These are phyloP conservation scores for Naumovozyma dairenensis DNA, from an alignment of 805 yeast species.

Conservation along the genomic window DNA sequence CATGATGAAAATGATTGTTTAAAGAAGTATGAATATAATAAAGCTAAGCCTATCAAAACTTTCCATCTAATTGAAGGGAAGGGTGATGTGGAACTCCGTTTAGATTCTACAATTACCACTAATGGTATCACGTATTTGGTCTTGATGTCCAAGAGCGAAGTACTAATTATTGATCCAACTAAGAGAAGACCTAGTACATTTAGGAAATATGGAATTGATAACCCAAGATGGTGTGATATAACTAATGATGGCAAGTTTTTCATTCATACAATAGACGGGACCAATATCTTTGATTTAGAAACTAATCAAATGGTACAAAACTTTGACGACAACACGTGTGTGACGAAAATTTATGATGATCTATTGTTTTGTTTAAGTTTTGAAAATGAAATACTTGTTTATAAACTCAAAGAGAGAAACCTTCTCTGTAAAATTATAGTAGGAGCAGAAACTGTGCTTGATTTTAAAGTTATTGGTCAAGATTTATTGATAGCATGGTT, in stretches of 20 bases:
- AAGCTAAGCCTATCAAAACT: constrained; percentile 29
- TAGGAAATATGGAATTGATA: constrained; percentile 14
- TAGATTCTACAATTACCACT: constrained; percentile 21
- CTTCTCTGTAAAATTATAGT: constrained; percentile 27
- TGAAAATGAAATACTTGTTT: constrained; percentile 17
- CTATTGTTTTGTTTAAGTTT: constrained; percentile 14
- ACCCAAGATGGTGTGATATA: constrained; percentile 12
- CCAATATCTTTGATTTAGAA: constrained; percentile 14
- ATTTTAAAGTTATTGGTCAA: constrained; percentile 12
- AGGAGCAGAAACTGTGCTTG: constrained; percentile 20
- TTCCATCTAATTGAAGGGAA: constrained; percentile 28
- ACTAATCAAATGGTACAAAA: constrained; percentile 9
- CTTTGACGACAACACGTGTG: constrained; percentile 18
- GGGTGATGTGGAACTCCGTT: too few species aligned
- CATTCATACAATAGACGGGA: constrained; percentile 14
- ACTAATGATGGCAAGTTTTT: constrained; percentile 15
- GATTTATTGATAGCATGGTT: constrained; percentile 29
- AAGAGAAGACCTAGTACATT: constrained; percentile 26
- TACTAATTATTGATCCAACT: constrained; percentile 57
- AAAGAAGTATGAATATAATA: constrained; percentile 26
- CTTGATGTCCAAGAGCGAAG: constrained; percentile 31
- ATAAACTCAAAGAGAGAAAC: constrained; percentile 28
- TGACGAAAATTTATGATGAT: constrained; percentile 13
- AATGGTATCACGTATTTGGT: constrained; percentile 20
- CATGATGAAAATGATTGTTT: constrained; percentile 26